phyloP scores from a whole-genome alignment of 2,329 filamentous ascomycete genomes.

The Ophiognomonia clavigignenti-juglandacearum region DNA sequence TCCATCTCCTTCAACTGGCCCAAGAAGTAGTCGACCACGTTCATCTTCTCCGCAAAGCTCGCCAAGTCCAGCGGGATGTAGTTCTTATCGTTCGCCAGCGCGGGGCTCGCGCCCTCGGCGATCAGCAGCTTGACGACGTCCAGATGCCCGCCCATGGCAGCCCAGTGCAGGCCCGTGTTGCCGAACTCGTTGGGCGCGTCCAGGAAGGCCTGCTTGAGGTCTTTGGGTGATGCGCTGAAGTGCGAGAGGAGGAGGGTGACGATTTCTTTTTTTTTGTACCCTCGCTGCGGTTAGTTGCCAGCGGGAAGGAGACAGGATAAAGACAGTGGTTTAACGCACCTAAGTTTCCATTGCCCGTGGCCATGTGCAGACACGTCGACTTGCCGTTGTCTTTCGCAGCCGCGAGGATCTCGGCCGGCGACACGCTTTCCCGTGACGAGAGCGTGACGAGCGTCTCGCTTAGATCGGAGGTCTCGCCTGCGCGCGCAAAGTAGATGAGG shows the following conservation, averaged over 20 bases:
- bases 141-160: slow-evolving; percentile 82
- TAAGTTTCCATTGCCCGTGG: slow-evolving; percentile 81
- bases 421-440: slow-evolving; percentile 54
- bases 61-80: slow-evolving; percentile 75
- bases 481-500: slow-evolving; percentile 79
- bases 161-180: slow-evolving; percentile 93
- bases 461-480: slow-evolving; percentile 70
- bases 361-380: slow-evolving; percentile 86
- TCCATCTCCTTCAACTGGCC: slow-evolving; percentile 44
- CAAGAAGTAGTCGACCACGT: slow-evolving; percentile 59
- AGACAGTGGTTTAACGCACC: slow-evolving; percentile 46
- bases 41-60: slow-evolving; percentile 62
- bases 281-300: too few species aligned
- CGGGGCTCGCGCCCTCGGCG: slow-evolving; percentile 70
- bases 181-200: slow-evolving; percentile 73
- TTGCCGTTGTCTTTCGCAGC: slow-evolving; percentile 69
- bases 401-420: slow-evolving; percentile 60
- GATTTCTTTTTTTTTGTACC: slow-evolving; percentile 30
- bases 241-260: slow-evolving; percentile 38
- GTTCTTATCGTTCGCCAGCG: slow-evolving; percentile 75
- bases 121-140: slow-evolving; percentile 73
- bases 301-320: background rate
- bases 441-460: slow-evolving; percentile 53
- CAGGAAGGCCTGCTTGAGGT: slow-evolving; percentile 48
- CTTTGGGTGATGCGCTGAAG: slow-evolving; percentile 36